A percentile compares a stretch with the other conserved stretches of the same genome.
Evolutionary conservation across 1,284 basidiomycete genomes (phyloP).

Genomic region (Cryptococcus sp.): DNA sequence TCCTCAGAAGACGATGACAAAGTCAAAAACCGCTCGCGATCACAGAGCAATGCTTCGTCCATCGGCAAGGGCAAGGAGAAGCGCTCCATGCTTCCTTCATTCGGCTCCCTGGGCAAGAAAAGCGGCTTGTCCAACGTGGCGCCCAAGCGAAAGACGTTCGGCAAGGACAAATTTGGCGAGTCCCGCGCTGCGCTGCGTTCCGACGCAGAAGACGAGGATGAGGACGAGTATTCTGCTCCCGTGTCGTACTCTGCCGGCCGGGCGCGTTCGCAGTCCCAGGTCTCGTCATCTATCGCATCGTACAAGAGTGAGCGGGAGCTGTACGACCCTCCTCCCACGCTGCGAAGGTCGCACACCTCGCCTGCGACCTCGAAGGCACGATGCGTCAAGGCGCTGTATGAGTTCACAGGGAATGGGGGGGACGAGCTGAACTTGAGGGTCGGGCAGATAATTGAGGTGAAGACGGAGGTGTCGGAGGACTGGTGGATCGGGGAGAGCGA

Average conservation of each 20-base stretch:
- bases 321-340: constrained; percentile 18
- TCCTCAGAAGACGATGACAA: constrained; percentile 34
- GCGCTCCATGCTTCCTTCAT: constrained; percentile 37
- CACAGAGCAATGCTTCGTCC: constrained; percentile 41
- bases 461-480: constrained; percentile 66
- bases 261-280: constrained; percentile 18
- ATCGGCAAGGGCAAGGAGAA: constrained; percentile 30
- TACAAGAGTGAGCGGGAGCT: constrained; percentile 7
- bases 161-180: constrained; percentile 60
- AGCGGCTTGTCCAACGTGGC: constrained; percentile 20
- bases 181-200: constrained; percentile 50
- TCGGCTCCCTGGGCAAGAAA: constrained; percentile 45
- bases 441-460: constrained; percentile 68
- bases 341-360: constrained; percentile 36
- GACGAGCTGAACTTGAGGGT: constrained; percentile 71
- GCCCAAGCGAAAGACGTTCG: constrained; percentile 37
- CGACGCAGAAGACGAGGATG: constrained; percentile 45
- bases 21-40: constrained; percentile 35
- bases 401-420: constrained; percentile 61
- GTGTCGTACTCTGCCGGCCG: constrained; percentile 3
- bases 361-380: constrained; percentile 18
- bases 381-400: constrained; percentile 63
- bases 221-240: constrained; percentile 37
- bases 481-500: constrained; percentile 6
- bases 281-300: constrained; percentile 14